These are phyloP conservation scores for Jamesozyma piceae DNA, from an alignment of 805 yeast genomes.

Conservation along the genomic window DNA sequence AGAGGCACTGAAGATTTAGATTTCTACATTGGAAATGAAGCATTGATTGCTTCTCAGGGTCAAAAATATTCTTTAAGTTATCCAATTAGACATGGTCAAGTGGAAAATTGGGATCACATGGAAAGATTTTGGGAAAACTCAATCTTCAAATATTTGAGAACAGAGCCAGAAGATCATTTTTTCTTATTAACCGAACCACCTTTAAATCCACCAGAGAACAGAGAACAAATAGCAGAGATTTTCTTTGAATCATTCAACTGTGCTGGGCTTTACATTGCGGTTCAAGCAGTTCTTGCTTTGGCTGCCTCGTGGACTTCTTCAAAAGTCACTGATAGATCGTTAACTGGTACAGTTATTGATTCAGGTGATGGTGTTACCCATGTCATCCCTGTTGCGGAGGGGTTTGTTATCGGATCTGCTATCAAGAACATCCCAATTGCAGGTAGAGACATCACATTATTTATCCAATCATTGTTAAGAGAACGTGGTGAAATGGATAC, in stretches of 20 bases:
- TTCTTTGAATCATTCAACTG: constrained; percentile 98
- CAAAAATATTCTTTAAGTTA: constrained; percentile 80
- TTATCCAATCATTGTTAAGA: constrained; percentile 85
- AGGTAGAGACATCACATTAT: constrained; percentile 92
- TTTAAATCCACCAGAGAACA: constrained; percentile 97
- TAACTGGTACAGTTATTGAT: constrained; percentile 98
- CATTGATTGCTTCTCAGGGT: constrained; percentile 81
- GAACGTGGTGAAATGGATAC: constrained; percentile 96
- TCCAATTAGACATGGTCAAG: constrained; percentile 96
- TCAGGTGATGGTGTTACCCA: too few species aligned
- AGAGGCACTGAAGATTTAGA: constrained; percentile 91
- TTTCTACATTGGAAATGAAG: constrained; percentile 93
- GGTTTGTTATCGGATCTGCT: constrained; percentile 95
- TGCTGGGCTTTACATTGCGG: constrained; percentile 97
- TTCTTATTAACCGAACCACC: constrained; percentile 97
- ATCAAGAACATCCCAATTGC: constrained; percentile 97
- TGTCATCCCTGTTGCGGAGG: constrained; percentile 98
- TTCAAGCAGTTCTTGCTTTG: constrained; percentile 94
- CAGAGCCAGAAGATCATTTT: constrained; percentile 98
- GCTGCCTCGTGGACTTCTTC: constrained; percentile 99
- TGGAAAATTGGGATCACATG: constrained; percentile 99
- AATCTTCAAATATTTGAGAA: constrained; percentile 88
- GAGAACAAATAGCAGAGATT: constrained; percentile 97
- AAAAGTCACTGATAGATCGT: constrained; percentile 86
- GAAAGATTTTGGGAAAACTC: constrained; percentile 98